These are phyloP conservation scores for Sorghum bicolor DNA, from an alignment of 176 grass and related monocot genomes.

Conservation along the genomic window Sorghum_bicolor_NCBIv3 NC_012870.2:39941001-39941500, in stretches of 20 bases:
- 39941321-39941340: slow-evolving; percentile 50
- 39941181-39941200: slow-evolving; percentile 61
- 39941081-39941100: neutral
- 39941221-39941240: slow-evolving; percentile 31
- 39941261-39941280: slow-evolving; percentile 6
- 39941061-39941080: slow-evolving; percentile 14
- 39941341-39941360: slow-evolving; percentile 35
- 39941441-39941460: slow-evolving; percentile 27
- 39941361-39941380: slow-evolving; percentile 21
- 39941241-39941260: slow-evolving; percentile 11
- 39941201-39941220: slow-evolving; percentile 71
- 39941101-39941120: slow-evolving; percentile 4
- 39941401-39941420: slow-evolving; percentile 38
- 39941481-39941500: slow-evolving; percentile 40
- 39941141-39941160: slow-evolving; percentile 75
- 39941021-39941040: slow-evolving; percentile 21
- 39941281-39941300: slow-evolving; percentile 13
- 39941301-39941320: slow-evolving; percentile 37
- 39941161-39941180: slow-evolving; percentile 84
- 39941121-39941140: slow-evolving; percentile 49
- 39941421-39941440: neutral
- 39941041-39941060: neutral
- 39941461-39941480: slow-evolving; percentile 40
- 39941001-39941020: neutral
- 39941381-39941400: slow-evolving; percentile 50